These are phyloP conservation scores for Paracorniculantispora psalliotae DNA, from an alignment of 2,329 filamentous ascomycete genomes.

Conservation along the genomic window DNA sequence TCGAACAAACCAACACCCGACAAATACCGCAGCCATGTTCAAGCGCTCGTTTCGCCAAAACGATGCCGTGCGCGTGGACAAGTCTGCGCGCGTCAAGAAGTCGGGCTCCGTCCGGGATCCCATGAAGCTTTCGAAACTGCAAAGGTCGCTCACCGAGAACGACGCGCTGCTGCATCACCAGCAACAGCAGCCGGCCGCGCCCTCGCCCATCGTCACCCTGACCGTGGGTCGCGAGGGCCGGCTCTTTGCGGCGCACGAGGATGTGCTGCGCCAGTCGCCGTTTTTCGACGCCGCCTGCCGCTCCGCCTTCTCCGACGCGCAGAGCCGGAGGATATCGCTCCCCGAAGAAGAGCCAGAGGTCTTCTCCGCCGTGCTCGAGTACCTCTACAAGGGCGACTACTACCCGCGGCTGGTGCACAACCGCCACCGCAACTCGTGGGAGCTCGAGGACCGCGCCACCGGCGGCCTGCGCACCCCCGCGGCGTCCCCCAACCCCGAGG, in stretches of 20 bases:
- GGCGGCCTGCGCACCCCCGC: slow-evolving; percentile 40
- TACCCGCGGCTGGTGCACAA: slow-evolving; percentile 84
- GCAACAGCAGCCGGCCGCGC: slow-evolving; percentile 23
- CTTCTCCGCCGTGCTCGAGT: slow-evolving; percentile 91
- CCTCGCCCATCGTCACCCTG: slow-evolving; percentile 78
- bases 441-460: slow-evolving; percentile 64
- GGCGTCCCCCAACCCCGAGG: slow-evolving; percentile 48
- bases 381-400: slow-evolving; percentile 95
- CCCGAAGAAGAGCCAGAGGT: slow-evolving; percentile 80
- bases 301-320: slow-evolving; percentile 66
- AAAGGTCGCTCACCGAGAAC: slow-evolving; percentile 68
- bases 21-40: slow-evolving; percentile 63
- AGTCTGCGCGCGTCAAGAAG: slow-evolving; percentile 76
- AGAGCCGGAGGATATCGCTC: slow-evolving; percentile 73
- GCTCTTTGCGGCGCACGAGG: slow-evolving; percentile 92
- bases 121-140: slow-evolving; percentile 77
- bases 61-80: slow-evolving; percentile 71
- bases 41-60: slow-evolving; percentile 83
- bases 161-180: slow-evolving; percentile 25
- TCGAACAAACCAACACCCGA: not conserved
- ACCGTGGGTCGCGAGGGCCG: slow-evolving; percentile 79
- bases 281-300: slow-evolving; percentile 73
- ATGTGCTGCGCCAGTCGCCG: slow-evolving; percentile 79
- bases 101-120: slow-evolving; percentile 57
- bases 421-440: slow-evolving; percentile 81